Base-by-base conservation (phyloP, 1,139 yeast genomes). In the Kurtzmaniella quercitrusa region DNA sequence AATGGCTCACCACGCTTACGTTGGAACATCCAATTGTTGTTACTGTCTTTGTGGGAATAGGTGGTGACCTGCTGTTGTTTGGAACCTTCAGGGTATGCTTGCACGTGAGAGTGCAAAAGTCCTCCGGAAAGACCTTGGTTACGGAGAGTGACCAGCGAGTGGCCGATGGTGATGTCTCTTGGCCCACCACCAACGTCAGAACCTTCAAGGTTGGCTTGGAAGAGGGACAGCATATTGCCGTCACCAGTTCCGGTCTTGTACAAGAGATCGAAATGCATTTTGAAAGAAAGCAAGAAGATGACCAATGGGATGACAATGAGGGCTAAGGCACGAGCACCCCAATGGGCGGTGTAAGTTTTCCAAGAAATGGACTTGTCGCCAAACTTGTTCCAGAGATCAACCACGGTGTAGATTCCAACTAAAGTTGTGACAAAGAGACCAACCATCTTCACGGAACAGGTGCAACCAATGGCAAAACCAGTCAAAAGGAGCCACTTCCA, bases 31-130 rank as follows among this genome's bases (percentile, higher is more conserved):
- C 98, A 93, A 56, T 89, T 83, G 65, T 93, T 93, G 72, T 93
- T 93, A 46, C 81, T 58, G 66, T 93, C 99, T 68, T 88, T 88
- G 71, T 89, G 97, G 43, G 89, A 81, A 64, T 93, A 93, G 29
- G 96, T 87, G 39, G 98, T 93, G 45, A 93, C 87, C 68, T 93
- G 98, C 68, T 93, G 98, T 69, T 93, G 99, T 55, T 79, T 77
- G 16, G 98, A 91, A 45, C 99, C 99, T 57, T 82, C 95, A 38
- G 98, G 98, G 72, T 73, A 93, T 11, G 89, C 74, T 69, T 93
- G 98, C 42, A 87, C 81, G 63, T 93, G 99, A 11, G 98, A 93
- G 68, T 93, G 99, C 58, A 93, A 77, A 54, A 94, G 73, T 37
- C 95, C 95, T 51, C 97, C 96, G 49, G 93, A 84, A 52, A 90